Evolutionary conservation across 148 eudicot species (phyloP).

Genomic region (Fallopia convolvulus): DNA sequence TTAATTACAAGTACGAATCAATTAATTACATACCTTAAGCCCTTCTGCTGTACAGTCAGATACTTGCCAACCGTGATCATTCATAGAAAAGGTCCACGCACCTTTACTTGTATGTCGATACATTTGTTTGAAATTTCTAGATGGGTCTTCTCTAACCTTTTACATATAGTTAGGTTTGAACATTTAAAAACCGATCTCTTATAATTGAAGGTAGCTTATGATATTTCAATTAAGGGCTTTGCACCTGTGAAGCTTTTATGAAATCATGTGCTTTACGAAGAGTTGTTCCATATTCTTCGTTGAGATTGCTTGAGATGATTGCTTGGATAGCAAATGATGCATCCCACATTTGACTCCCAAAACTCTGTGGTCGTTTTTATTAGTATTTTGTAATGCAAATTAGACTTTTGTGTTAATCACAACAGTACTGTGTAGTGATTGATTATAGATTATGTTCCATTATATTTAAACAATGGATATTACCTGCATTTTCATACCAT

Average conservation of each 20-base stretch:
- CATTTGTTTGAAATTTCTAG: constrained; percentile 39
- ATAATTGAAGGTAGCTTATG: no score
- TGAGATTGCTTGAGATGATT: constrained; percentile 27
- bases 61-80: constrained; percentile 74
- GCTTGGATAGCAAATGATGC: constrained; percentile 44
- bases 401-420: no score
- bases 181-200: background rate
- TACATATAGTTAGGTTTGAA: no score
- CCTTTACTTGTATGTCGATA: constrained; percentile 54
- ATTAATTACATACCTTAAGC: constrained; percentile 31
- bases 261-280: constrained; percentile 42
- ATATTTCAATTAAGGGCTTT: background rate
- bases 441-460: no score
- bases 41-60: constrained; percentile 73
- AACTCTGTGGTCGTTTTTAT: constrained; percentile 14
- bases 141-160: constrained; percentile 41
- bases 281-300: constrained; percentile 29
- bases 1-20: background rate
- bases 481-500: constrained; percentile 70
- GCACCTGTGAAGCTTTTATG: constrained; percentile 49
- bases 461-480: background rate
- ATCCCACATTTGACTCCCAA: constrained; percentile 58
- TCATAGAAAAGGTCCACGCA: constrained; percentile 56
- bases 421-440: background rate
- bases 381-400: no score